Evolutionary conservation across 331 rosid genomes (phyloP).

Genomic region (Acacia pycnantha): DNA sequence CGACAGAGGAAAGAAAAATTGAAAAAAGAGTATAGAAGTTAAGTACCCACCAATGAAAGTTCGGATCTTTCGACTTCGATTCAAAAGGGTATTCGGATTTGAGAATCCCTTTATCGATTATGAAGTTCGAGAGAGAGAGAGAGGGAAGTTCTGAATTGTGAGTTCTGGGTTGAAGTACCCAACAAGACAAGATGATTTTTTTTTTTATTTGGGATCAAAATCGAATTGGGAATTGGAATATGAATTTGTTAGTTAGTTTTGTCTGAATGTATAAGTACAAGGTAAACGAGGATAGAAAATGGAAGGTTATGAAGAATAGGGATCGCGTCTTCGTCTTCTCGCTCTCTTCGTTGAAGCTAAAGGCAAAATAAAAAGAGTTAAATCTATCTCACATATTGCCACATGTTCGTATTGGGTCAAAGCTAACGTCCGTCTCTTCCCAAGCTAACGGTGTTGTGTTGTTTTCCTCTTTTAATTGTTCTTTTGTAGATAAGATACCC

Average conservation of each 20-base stretch:
- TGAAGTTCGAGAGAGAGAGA: too few relatives aligned
- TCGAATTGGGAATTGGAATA: not conserved
- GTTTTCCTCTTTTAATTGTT: too few relatives aligned
- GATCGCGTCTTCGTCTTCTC: too few relatives aligned
- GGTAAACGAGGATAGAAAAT: not conserved
- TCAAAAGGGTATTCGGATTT: conserved; percentile 27
- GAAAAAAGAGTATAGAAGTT: not conserved
- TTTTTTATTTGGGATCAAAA: not conserved
- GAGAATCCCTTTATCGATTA: not conserved
- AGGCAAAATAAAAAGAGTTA: too few relatives aligned
- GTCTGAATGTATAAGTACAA: not conserved
- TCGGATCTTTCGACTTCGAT: not conserved
- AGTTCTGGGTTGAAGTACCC: not conserved
- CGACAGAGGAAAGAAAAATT: not conserved
- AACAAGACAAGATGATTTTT: not conserved
- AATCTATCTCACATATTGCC: too few relatives aligned
- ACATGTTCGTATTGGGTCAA: too few relatives aligned
- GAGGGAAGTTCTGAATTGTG: not conserved
- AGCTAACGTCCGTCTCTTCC: too few relatives aligned
- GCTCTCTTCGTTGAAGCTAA: too few relatives aligned
- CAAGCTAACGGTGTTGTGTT: too few relatives aligned
- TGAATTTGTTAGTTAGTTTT: not conserved
- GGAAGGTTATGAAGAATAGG: not conserved
- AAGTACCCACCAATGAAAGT: not conserved
- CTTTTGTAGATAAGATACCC: too few relatives aligned